Percentiles rank a stretch among this genome's conserved stretches.
Evolutionary conservation across 805 yeast species (phyloP).

Genomic region (Torulaspora microellipsoides): DNA sequence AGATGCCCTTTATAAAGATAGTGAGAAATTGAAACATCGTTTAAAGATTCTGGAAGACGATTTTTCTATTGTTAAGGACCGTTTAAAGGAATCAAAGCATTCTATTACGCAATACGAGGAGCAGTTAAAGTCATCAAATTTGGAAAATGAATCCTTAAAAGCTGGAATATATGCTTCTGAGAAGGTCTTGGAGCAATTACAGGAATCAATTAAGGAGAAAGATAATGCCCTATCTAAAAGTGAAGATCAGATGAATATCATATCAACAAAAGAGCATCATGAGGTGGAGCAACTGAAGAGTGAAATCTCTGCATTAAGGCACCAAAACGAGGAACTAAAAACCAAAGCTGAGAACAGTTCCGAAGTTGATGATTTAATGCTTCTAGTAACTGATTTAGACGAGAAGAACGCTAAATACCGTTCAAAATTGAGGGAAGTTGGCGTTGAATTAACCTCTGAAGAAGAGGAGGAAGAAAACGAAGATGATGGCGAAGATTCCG

Average conservation of each 20-base stretch:
- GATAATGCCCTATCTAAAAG: constrained; percentile 1
- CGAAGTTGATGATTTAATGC: constrained; percentile 61
- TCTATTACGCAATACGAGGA: constrained; percentile 1
- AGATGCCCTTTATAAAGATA: not conserved
- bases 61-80: not conserved
- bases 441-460: constrained; percentile 63
- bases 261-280: constrained; percentile 1
- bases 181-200: not conserved
- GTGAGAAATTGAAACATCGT: not conserved
- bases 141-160: constrained; percentile 1
- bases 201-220: not conserved
- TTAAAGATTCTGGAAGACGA: constrained; percentile 1
- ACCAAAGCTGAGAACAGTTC: constrained; percentile 16
- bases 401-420: constrained; percentile 60
- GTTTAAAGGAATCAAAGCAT: constrained; percentile 1
- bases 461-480: constrained; percentile 66
- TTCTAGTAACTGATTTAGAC: constrained; percentile 72
- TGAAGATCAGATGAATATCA: not conserved
- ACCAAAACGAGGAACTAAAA: constrained; percentile 12
- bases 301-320: constrained; percentile 1
- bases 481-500: constrained; percentile 44
- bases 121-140: not conserved
- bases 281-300: constrained; percentile 10
- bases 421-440: constrained; percentile 44
- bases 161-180: not conserved